Base-by-base conservation (phyloP, 352 stramenopile species). In the Thalassiosira hispida region DNA sequence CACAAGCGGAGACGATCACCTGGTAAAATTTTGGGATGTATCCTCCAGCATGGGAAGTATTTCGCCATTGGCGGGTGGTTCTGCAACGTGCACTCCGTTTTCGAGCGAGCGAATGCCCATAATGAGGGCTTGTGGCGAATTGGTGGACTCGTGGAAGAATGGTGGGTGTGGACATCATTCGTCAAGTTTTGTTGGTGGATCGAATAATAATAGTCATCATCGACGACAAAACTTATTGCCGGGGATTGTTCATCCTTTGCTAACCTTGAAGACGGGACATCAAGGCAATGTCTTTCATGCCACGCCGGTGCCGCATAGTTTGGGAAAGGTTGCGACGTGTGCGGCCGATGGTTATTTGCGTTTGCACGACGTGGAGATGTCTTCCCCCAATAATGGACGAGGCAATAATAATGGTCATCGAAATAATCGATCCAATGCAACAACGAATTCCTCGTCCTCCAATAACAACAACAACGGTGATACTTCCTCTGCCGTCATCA, bases 11-110 rank as follows among this genome's bases (percentile, higher is more conserved):
- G 88, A 93, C 66, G 88, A 93, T 65, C 47, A 66, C 25, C n/a
- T 87, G 1, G 63, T 93, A 0, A 93, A 91, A 67, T 86, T 93
- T 55, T 93, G 88, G 88, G 88, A 93, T 55, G 82, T 86, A 2
- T 55, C 65, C 7, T 6, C 81, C 52, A 80, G 82, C 29, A 93
- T 93, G 86, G 88, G 88, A 4, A 85, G 47, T 25, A 64, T 47
- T 9, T 90, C 66, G 52, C 84, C 86, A 5, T 40, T 88, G 2
- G 52, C 83, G 9, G 78, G 84, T 66, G 80, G 83, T 29, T 69
- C 31, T 5, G 38, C 75, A 16, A 91, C 85, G 6, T 23, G 76
- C 8, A 86, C 78, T 25, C 88, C 88, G n/a, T 93, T 87, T 81
- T 65, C 66, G 9, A 67, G 56, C 33, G 47, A 31, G 14, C 44